phyloP scores from a whole-genome alignment of 2,329 filamentous ascomycete genomes.

The Fusarium fracticaudum region DNA sequence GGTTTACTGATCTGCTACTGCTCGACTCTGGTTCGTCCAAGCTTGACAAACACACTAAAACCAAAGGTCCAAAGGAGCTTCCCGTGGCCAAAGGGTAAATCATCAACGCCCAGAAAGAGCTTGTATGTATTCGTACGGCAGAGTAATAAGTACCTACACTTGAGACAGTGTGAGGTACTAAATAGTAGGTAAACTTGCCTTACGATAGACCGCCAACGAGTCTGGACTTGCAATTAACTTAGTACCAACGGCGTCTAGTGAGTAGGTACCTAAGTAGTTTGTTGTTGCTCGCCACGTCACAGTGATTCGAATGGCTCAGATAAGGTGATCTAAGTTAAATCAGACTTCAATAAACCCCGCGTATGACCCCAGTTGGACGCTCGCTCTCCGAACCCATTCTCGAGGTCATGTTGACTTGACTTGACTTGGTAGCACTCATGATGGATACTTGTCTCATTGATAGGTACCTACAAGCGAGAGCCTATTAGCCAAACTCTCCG shows the following conservation, averaged over 20 bases:
- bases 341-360: constrained; percentile 16
- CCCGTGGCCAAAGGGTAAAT: constrained; percentile 27
- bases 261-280: background rate
- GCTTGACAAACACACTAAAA: constrained; percentile 16
- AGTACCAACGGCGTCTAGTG: constrained; percentile 10
- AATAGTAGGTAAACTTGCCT: background rate
- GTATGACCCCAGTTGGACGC: background rate
- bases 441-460: constrained; percentile 23
- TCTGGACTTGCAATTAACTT: constrained; percentile 3
- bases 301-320: constrained; percentile 17
- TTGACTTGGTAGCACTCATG: background rate
- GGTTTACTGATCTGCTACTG: constrained; percentile 31
- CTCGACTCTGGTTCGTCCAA: constrained; percentile 30
- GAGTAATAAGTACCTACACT: background rate
- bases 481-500: constrained; percentile 3
- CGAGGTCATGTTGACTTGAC: background rate
- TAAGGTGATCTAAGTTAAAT: constrained; percentile 16
- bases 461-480: background rate
- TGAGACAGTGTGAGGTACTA: constrained; percentile 11
- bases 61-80: constrained; percentile 33
- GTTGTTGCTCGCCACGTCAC: constrained; percentile 34
- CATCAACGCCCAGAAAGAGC: background rate
- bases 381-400: background rate
- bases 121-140: background rate
- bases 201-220: background rate